Evolutionary conservation across 306 rosid species (phyloP), one percentile per base, ranked within the genome.

Genomic region (Corylus avellana): DNA sequence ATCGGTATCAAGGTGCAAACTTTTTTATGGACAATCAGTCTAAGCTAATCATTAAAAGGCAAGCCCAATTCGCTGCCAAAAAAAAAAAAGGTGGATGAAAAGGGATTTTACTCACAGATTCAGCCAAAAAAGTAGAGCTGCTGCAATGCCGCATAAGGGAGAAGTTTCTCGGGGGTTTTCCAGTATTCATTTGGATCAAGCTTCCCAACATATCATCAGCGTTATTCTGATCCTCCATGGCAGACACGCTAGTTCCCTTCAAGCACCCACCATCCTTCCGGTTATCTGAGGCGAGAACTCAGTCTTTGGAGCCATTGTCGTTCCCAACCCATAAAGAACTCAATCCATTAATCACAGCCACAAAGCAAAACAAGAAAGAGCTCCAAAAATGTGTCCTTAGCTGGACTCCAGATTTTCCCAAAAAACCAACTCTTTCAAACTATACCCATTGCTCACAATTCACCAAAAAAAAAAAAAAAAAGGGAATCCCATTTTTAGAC

Each of bases 81-180:
- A n/a, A 46, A 46, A 46, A 48, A 39, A 39, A 16, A 16, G 6
- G 22, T 17, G 35, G 12, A 29, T 17, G 8, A 47, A 16, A 42
- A 27, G 75, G 39, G 46, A 54, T 54, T 39, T 58, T 13, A 77
- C 89, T 86, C 82, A 90, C 92, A 78, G 90, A 51, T 59, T 91
- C 91, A 44, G 73, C 54, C 79, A 87, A 79, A 77, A 87, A 85
- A 7, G 92, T 78, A 77, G 87, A 87, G 86, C 90, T 89, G 42
- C 42, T 82, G 71, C 82, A 85, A 79, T 91, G 89, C 51, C 92
- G 83, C 84, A 84, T 78, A 68, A 18, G 64, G 0, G 90, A 85
- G 75, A 49, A 86, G 68, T 80, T 89, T 81, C 91, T 75, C 0
- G 95, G 95, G 67, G 95, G 95, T 48, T 88, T 91, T 17, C 85